Percentiles rank a stretch among this genome's conserved stretches.
phyloP scores from a whole-genome alignment of 352 stramenopile species.

The Saprolegnia diclina region DNA sequence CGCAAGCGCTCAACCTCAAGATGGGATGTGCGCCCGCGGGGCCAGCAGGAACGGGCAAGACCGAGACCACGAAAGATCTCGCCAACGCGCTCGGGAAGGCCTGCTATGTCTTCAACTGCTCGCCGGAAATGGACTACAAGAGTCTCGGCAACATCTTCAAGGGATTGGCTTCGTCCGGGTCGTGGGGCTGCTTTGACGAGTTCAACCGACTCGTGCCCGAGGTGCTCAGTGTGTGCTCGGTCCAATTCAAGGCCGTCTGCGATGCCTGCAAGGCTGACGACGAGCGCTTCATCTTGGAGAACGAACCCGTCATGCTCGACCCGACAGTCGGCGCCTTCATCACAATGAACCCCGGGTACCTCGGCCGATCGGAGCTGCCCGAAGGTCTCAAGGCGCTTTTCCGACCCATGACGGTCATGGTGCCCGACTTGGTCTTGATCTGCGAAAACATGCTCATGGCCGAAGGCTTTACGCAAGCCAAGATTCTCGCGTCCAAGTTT shows the following conservation, averaged over 20 bases:
- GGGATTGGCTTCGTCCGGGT: constrained; percentile 89
- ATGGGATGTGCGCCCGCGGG: constrained; percentile 75
- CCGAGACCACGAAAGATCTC: constrained; percentile 94
- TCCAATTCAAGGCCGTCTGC: constrained; percentile 95
- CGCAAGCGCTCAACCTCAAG: constrained; percentile 91
- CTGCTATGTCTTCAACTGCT: constrained; percentile 95
- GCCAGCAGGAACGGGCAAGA: constrained; percentile 90
- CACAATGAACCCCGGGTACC: constrained; percentile 96
- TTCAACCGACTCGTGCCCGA: constrained; percentile 95
- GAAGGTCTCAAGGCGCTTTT: constrained; percentile 95
- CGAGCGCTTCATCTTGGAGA: constrained; percentile 91
- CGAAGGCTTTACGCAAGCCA: constrained; percentile 92
- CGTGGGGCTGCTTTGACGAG: constrained; percentile 96
- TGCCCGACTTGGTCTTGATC: constrained; percentile 93
- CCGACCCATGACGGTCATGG: constrained; percentile 95
- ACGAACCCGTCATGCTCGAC: constrained; percentile 89
- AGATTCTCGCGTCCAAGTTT: constrained; percentile 94
- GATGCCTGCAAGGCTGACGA: constrained; percentile 93
- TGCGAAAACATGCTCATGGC: constrained; percentile 98
- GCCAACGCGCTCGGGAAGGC: constrained; percentile 92
- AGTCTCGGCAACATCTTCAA: constrained; percentile 97
- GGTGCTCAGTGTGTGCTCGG: constrained; percentile 90
- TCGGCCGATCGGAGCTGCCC: constrained; percentile 90
- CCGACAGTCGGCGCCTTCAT: constrained; percentile 93
- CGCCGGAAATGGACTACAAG: constrained; percentile 95